Conservation (phyloP, 495 filamentous ascomycete genomes). For the Antarctomyces pellizariae region DNA sequence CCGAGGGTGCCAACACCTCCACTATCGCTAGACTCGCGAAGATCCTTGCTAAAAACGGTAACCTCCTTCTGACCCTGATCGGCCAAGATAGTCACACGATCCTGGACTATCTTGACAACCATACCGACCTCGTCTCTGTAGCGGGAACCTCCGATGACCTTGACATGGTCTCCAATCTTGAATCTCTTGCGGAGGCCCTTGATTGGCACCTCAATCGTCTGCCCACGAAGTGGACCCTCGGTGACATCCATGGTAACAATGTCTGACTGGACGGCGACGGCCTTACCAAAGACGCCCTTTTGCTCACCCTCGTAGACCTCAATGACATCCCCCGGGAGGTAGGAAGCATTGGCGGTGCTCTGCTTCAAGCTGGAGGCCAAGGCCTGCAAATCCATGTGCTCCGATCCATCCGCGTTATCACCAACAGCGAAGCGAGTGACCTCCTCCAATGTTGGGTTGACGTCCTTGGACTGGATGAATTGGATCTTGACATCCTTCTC, state of each 20-base stretch:
- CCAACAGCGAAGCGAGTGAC: conserved; percentile 81
- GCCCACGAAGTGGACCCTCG: conserved; percentile 59
- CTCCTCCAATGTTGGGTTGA: conserved; percentile 85
- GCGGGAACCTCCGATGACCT: conserved; percentile 86
- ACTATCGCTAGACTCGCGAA: conserved; percentile 77
- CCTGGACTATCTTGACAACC: conserved; percentile 79
- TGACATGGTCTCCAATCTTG: conserved; percentile 87
- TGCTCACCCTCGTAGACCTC: conserved; percentile 96
- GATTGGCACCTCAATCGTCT: conserved; percentile 75
- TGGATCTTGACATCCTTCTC: conserved; percentile 87
- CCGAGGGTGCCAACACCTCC: conserved; percentile 56
- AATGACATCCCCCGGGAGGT: conserved; percentile 76
- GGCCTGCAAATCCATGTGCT: conserved; percentile 78
- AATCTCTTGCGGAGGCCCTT: conserved; percentile 88
- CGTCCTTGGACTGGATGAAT: conserved; percentile 56
- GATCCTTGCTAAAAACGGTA: conserved; percentile 93
- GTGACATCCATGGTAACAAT: conserved; percentile 81
- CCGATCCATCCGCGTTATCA: conserved; percentile 72
- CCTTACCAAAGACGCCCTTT: conserved; percentile 67
- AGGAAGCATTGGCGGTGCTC: conserved; percentile 48
- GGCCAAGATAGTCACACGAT: conserved; percentile 73
- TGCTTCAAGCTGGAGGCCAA: conserved; percentile 71
- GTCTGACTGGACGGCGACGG: conserved; percentile 66
- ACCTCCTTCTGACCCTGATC: conserved; percentile 84
- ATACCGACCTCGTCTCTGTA: conserved; percentile 89